Percentiles rank a stretch among this genome's conserved stretches.
phyloP scores from a whole-genome alignment of 768 basidiomycete genomes.

The Leccinum imitatum region DNA sequence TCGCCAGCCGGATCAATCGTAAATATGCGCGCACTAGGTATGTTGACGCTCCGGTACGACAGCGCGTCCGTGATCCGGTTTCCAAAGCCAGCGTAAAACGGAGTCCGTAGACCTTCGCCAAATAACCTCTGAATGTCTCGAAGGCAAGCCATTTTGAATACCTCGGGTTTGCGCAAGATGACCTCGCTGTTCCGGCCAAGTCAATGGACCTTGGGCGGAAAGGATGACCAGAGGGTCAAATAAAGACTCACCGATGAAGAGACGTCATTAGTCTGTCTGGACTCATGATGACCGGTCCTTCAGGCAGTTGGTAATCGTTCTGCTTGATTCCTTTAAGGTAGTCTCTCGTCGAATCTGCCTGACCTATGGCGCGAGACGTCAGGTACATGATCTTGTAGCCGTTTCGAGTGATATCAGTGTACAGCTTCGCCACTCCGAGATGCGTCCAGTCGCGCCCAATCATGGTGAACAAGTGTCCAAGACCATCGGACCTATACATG shows the following conservation, averaged over 20 bases:
- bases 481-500: conserved; percentile 76
- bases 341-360: conserved; percentile 94
- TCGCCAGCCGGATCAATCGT: conserved; percentile 95
- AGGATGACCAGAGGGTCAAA: neutral
- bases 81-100: conserved; percentile 97
- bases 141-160: conserved; percentile 99
- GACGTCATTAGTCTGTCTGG: conserved; percentile 94
- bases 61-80: conserved; percentile 98
- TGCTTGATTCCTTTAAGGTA: conserved; percentile 95
- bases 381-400: conserved; percentile 99
- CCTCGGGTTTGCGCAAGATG: conserved; percentile 97
- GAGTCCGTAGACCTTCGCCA: conserved; percentile 63
- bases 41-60: conserved; percentile 94
- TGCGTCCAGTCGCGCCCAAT: conserved; percentile 99
- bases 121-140: conserved; percentile 93
- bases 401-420: conserved; percentile 92
- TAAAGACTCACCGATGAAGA: conserved; percentile 72
- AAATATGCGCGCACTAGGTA: conserved; percentile 93
- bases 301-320: conserved; percentile 93
- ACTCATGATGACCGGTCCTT: conserved; percentile 98
- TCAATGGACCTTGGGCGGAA: neutral
- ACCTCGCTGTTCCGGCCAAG: conserved; percentile 66
- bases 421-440: conserved; percentile 93
- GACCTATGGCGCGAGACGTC: conserved; percentile 95
- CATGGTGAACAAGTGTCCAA: conserved; percentile 96